Evolutionary conservation across 2,329 filamentous ascomycete species (phyloP), one percentile per base, ranked within the genome.

Genomic region (Fusarium lateritium): DNA sequence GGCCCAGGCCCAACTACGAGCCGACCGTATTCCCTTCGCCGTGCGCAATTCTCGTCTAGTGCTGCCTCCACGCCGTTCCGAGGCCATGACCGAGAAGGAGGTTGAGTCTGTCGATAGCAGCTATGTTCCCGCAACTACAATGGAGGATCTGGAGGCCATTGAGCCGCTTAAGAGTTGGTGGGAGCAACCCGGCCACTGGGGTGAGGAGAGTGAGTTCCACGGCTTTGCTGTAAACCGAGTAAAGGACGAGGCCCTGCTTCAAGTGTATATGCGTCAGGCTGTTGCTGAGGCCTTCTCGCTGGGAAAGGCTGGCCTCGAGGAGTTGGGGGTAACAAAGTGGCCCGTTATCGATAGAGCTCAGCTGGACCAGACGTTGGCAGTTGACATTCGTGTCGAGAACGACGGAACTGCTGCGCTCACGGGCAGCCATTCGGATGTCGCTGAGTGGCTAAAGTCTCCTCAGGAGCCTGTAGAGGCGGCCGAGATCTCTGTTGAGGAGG

Each of bases 141-240:
- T 80, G 9, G 79, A 81, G 0, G 84, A 79, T 0, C 79, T 89
- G 4, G 82, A 84, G 63, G 78, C 82, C 50, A 81, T 88, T 14
- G 82, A 82, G 40, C 79, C 83, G 2, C 62, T 87, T 38, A 77
- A 77, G 34, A 77, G 76, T 26, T 89, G 86, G 86, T 89, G 86
- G 86, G 81, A 87, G 9, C 75, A 80, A 52, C 77, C 79, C n/a
- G 79, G 80, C n/a, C 81, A 88, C 72, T 89, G 87, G 85, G 79
- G 79, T 46, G 59, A 78, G 38, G 81, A 82, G 61, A 83, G 81
- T 70, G 72, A 80, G 49, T 84, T 85, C 65, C 73, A 72, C 17
- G 79, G 81, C 3, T 89, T 88, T 68, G 77, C 77, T 36, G 58
- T 70, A 7, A 72, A 77, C 2, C 83, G 80, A 73, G 78, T 85